Evolutionary conservation across 352 stramenopile species (phyloP).

Genomic region (Globisporangium emineosum): DNA sequence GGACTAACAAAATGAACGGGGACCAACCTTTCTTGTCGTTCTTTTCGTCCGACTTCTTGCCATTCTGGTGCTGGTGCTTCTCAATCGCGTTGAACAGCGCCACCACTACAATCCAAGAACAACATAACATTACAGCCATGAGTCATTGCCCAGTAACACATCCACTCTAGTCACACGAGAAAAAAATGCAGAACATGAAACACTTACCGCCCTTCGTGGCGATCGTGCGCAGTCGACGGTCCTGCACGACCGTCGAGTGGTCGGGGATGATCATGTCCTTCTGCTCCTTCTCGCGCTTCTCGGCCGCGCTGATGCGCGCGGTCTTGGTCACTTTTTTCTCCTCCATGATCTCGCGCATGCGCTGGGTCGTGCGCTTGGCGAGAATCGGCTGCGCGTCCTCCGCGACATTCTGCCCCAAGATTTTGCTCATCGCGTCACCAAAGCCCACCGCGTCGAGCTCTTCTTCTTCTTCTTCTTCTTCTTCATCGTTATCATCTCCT

Average conservation of each 20-base stretch:
- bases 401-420: conserved; percentile 70
- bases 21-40: conserved; percentile 60
- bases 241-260: conserved; percentile 52
- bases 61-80: conserved; percentile 79
- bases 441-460: conserved; percentile 72
- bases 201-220: conserved; percentile 72
- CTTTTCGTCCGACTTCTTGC: conserved; percentile 53
- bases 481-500: conserved; percentile 11
- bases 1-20: not conserved
- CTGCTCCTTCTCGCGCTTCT: conserved; percentile 72
- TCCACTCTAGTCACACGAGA: not conserved
- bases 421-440: conserved; percentile 86
- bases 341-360: conserved; percentile 79
- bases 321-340: conserved; percentile 76
- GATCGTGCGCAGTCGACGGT: conserved; percentile 74
- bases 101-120: conserved; percentile 42
- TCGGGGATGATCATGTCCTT: conserved; percentile 74
- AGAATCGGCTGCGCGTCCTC: conserved; percentile 73
- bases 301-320: conserved; percentile 57
- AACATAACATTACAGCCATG: not conserved
- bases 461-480: conserved; percentile 33
- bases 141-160: not conserved
- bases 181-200: not conserved
- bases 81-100: conserved; percentile 84
- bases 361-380: conserved; percentile 77